These are phyloP conservation scores for Backusella australiensis DNA, from an alignment of 192 early-diverging fungal species.

Conservation along the genomic window DNA sequence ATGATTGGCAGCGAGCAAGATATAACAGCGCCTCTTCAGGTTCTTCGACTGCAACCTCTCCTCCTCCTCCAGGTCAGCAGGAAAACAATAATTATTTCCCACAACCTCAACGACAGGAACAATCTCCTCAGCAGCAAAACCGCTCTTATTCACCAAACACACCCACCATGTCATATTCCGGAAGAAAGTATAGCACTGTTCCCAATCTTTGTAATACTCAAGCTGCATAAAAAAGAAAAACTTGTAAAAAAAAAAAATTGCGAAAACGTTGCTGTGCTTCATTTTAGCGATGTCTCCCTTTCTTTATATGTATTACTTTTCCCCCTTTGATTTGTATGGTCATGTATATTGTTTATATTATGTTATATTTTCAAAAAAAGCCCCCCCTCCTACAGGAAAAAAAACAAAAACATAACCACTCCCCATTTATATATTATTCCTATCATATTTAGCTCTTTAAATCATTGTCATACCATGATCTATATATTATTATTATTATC, in stretches of 20 bases:
- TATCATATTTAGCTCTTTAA: background rate
- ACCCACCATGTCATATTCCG: background rate
- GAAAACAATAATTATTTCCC: background rate
- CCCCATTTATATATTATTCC: background rate
- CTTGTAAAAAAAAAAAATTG: background rate
- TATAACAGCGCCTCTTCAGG: slow-evolving; percentile 9
- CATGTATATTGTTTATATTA: background rate
- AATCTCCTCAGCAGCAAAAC: background rate
- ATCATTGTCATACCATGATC: background rate
- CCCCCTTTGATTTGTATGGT: background rate
- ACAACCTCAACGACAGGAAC: background rate
- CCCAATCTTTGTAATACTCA: slow-evolving; percentile 10
- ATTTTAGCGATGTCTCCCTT: background rate
- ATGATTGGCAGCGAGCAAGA: slow-evolving; percentile 14
- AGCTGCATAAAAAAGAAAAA: slow-evolving; percentile 1
- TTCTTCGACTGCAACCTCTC: slow-evolving; percentile 12
- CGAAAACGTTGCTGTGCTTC: background rate
- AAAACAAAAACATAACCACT: background rate
- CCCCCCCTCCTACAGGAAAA: background rate
- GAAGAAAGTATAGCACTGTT: slow-evolving; percentile 11
- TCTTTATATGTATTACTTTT: background rate
- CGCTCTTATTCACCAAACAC: background rate
- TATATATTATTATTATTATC: background rate
- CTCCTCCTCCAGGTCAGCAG: background rate
- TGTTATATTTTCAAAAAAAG: background rate